These are phyloP conservation scores for Acacia melanoxylon DNA, from an alignment of 306 rosid species.

Conservation along the genomic window DNA sequence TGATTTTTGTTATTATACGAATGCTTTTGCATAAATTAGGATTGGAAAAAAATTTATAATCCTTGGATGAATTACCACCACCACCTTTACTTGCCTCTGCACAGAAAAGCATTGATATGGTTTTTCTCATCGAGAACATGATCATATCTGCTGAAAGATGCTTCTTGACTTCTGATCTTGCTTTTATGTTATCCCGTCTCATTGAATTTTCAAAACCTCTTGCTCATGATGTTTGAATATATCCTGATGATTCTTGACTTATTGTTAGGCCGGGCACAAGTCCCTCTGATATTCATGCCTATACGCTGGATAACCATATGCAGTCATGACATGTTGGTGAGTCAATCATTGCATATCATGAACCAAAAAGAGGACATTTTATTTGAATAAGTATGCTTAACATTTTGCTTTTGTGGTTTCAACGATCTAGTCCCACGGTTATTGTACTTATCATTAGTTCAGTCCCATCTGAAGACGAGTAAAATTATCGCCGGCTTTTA, in stretches of 20 bases:
- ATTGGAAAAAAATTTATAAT: not conserved
- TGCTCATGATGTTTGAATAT: conserved; percentile 29
- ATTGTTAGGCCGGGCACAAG: conserved; percentile 89
- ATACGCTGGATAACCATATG: conserved; percentile 78
- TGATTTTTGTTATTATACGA: conserved; percentile 14
- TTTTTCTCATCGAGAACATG: conserved; percentile 2
- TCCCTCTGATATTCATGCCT: conserved; percentile 91
- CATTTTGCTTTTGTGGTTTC: conserved; percentile 12
- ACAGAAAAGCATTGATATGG: conserved; percentile 3
- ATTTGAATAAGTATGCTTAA: not conserved
- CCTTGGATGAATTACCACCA: not conserved
- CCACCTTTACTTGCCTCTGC: not conserved
- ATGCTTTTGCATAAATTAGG: conserved; percentile 1
- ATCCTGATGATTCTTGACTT: conserved; percentile 19
- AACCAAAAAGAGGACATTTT: not conserved
- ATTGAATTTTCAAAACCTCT: conserved; percentile 27
- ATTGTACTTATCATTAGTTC: conserved; percentile 10
- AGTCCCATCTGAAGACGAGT: not conserved
- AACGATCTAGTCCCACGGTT: not conserved
- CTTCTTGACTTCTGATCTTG: not conserved
- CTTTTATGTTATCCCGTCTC: not conserved
- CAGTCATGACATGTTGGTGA: conserved; percentile 62
- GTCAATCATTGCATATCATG: conserved; percentile 19
- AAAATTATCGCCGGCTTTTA: not conserved
- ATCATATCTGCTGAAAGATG: conserved; percentile 19